Evolutionary conservation across 352 stramenopile genomes (phyloP).

Genomic region (Thraustochytrium sp.): DNA sequence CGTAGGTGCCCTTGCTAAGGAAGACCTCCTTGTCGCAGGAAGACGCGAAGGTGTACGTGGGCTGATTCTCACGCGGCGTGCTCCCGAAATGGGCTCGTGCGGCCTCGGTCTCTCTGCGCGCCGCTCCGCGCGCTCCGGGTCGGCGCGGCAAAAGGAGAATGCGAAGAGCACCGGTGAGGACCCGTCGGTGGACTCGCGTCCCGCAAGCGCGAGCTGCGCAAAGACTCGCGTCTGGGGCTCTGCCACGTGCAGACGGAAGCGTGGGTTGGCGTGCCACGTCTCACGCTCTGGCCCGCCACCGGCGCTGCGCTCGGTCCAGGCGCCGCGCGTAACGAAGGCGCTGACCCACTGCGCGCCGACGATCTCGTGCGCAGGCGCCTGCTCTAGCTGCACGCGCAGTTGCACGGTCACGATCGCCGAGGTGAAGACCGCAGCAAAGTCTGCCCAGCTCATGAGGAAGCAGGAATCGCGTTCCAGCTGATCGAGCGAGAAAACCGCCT

Average conservation of each 20-base stretch:
- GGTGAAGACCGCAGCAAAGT: background rate
- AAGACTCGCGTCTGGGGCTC: background rate
- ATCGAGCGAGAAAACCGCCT: background rate
- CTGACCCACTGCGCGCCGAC: background rate
- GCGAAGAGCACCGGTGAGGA: background rate
- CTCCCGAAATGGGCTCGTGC: background rate
- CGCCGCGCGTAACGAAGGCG: background rate
- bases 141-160: background rate
- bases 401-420: background rate
- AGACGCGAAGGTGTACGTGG: background rate
- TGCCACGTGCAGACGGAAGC: background rate
- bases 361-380: too few species aligned
- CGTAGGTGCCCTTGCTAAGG: background rate
- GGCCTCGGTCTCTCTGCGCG: background rate
- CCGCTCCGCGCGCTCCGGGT: background rate
- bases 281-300: background rate
- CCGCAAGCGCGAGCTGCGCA: background rate
- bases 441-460: constrained; percentile 20
- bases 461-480: background rate
- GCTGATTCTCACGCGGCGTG: background rate
- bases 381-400: background rate
- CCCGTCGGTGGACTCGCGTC: background rate
- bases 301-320: background rate
- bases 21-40: background rate
- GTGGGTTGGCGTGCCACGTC: background rate